Evolutionary conservation across 441 rosid genomes (phyloP), one percentile per base, ranked within the genome.

Genomic region (Populus hybrid): DNA sequence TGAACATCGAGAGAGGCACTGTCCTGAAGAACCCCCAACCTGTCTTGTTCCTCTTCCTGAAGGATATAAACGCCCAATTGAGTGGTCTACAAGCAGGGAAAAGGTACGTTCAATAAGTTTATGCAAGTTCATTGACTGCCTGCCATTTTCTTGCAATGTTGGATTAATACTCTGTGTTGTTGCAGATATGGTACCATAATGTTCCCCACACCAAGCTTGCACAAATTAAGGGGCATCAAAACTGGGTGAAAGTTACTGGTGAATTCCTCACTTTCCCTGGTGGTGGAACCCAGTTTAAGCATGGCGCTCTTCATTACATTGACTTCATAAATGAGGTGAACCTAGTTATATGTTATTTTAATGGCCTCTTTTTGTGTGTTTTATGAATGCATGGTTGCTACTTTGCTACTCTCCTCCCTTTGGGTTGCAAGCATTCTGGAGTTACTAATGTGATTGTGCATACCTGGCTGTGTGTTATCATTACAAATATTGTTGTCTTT

Each of bases 281-380:
- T 75, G 97, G 99, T 72, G 99, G 99, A 83, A 95, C 99, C 85
- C 99, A 95, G 81, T 95, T 95, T 85, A 92, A 90, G 89, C 87
- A 90, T 57, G 99, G 99, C 75, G 98, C 99, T 86, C 92, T 95
- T 69, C 97, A 93, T 86, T 95, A 95, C 83, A 92, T 95, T 50
- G 98, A 95, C 87, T 95, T 95, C 82, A 89, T 95, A 77, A 89
- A 91, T 80, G 88, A 92, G 96, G 99, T 92, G 74, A 80, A 61
- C 63, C 61, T 18, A 23, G 77, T 71, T 38, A 46, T 73, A 42
- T 26, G 65, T 36, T 21, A 10, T 28, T 46, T 14, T 66, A 46
- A 46, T 46, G 57, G 20, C 50, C 50, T 14, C 5, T 20, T 57
- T 57, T 4, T 21, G 4, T 57, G 40, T 28, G 42, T 12, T 71